phyloP scores from a whole-genome alignment of 2,329 filamentous ascomycete species.

The Ambrosiella xylebori region DNA sequence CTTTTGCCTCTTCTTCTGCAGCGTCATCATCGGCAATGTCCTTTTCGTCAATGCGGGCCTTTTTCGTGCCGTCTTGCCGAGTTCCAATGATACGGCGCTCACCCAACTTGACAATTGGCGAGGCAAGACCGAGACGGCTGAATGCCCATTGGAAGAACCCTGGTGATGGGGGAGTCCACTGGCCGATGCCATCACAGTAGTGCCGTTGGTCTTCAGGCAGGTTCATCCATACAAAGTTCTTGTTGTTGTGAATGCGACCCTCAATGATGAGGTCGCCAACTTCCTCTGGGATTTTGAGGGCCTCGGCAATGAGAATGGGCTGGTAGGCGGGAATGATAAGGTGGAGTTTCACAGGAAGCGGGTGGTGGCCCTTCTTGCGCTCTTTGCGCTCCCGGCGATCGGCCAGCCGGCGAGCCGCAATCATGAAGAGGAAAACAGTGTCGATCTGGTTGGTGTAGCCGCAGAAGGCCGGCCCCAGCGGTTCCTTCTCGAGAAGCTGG shows the following conservation, averaged over 20 bases:
- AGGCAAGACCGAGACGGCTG: conserved; percentile 17
- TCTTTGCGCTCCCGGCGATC: conserved; percentile 17
- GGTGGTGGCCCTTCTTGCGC: conserved; percentile 15
- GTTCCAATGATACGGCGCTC: conserved; percentile 18
- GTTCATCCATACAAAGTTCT: conserved; percentile 23
- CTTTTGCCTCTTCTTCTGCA: conserved; percentile 2
- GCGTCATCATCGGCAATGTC: conserved; percentile 11
- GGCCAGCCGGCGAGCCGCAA: conserved; percentile 19
- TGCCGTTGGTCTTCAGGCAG: conserved; percentile 21
- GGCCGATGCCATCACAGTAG: conserved; percentile 20
- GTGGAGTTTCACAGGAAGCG: conserved; percentile 19
- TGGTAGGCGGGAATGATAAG: conserved; percentile 25
- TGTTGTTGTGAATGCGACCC: conserved; percentile 23
- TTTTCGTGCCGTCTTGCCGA: conserved; percentile 13
- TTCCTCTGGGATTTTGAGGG: conserved; percentile 21
- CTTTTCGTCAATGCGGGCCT: conserved; percentile 10
- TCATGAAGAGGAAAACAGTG: conserved; percentile 25
- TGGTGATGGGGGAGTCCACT: conserved; percentile 19
- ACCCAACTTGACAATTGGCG: conserved; percentile 14
- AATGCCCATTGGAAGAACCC: conserved; percentile 18
- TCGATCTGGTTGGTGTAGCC: conserved; percentile 26
- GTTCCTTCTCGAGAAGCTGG: conserved; percentile 21
- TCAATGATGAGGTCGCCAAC: conserved; percentile 24
- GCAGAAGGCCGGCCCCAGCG: conserved; percentile 21
- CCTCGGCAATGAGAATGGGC: conserved; percentile 22